Percentiles rank a stretch among this genome's conserved stretches.
These are phyloP conservation scores for Diaporthe amygdali DNA, from an alignment of 2,329 filamentous ascomycete species.

Conservation along the genomic window DNA sequence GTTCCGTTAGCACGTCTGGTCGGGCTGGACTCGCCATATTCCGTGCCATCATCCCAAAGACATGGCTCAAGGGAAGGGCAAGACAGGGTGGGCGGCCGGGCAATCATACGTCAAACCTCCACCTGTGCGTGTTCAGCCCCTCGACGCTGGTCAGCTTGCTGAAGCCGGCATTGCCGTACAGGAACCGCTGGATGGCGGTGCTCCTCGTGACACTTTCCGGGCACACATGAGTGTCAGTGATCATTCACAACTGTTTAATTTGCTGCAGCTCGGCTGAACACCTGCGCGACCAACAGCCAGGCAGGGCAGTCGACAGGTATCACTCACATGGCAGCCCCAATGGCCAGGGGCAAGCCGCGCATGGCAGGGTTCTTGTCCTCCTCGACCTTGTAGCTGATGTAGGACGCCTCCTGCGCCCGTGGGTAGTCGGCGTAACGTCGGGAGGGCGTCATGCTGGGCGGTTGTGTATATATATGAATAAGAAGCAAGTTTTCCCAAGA, in stretches of 20 bases:
- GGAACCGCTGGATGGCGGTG: conserved; percentile 63
- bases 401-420: conserved; percentile 42
- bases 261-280: neutral
- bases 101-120: conserved; percentile 53
- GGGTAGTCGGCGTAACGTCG: conserved; percentile 49
- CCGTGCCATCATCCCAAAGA: neutral
- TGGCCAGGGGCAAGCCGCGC: conserved; percentile 66
- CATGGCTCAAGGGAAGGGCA: neutral
- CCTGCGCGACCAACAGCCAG: neutral
- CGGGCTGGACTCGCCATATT: neutral
- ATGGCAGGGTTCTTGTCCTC: conserved; percentile 72
- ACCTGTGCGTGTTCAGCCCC: conserved; percentile 48
- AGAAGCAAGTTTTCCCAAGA: too few species aligned
- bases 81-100: neutral
- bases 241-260: neutral
- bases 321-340: conserved; percentile 46
- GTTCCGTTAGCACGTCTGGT: conserved; percentile 1
- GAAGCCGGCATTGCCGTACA: conserved; percentile 74
- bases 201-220: conserved; percentile 60
- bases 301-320: neutral
- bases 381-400: conserved; percentile 35
- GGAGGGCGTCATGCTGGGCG: conserved; percentile 6
- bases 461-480: neutral
- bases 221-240: neutral
- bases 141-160: conserved; percentile 51